Conservation (phyloP, 495 filamentous ascomycete genomes). For the Podospora sp. region DNA sequence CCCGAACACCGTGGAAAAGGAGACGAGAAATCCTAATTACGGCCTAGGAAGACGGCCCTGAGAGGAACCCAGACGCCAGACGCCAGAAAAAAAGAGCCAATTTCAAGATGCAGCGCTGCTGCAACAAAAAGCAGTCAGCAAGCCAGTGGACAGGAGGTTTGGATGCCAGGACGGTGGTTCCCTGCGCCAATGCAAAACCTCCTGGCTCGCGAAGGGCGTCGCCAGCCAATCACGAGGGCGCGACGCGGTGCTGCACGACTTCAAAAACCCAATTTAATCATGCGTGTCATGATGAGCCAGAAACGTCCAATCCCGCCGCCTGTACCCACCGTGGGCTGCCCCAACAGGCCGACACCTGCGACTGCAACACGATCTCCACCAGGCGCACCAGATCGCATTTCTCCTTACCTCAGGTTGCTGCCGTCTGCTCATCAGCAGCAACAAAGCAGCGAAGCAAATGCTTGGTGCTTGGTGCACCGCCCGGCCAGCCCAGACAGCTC, state of each 20-base stretch:
- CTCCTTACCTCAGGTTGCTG: conserved; percentile 6
- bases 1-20: not conserved
- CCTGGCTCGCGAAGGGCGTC: conserved; percentile 15
- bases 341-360: conserved; percentile 24
- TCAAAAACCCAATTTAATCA: conserved; percentile 37
- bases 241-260: conserved; percentile 40
- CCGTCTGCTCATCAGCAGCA: too few relatives aligned
- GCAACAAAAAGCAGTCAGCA: conserved; percentile 16
- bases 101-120: conserved; percentile 16
- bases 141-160: conserved; percentile 15
- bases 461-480: not conserved
- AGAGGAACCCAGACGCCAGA: conserved; percentile 6
- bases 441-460: too few relatives aligned
- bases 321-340: conserved; percentile 17
- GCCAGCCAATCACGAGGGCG: conserved; percentile 35
- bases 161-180: conserved; percentile 23
- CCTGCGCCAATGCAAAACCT: conserved; percentile 28
- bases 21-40: not conserved
- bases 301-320: conserved; percentile 32
- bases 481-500: conserved; percentile 9
- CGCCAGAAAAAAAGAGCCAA: conserved; percentile 6
- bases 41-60: conserved; percentile 12
- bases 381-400: conserved; percentile 18
- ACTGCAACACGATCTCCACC: conserved; percentile 23
- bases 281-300: conserved; percentile 37